A percentile compares a stretch with the other conserved stretches of the same genome.
phyloP scores from a whole-genome alignment of 2,329 filamentous ascomycete species.

The Colletotrichum sansevieriae region DNA sequence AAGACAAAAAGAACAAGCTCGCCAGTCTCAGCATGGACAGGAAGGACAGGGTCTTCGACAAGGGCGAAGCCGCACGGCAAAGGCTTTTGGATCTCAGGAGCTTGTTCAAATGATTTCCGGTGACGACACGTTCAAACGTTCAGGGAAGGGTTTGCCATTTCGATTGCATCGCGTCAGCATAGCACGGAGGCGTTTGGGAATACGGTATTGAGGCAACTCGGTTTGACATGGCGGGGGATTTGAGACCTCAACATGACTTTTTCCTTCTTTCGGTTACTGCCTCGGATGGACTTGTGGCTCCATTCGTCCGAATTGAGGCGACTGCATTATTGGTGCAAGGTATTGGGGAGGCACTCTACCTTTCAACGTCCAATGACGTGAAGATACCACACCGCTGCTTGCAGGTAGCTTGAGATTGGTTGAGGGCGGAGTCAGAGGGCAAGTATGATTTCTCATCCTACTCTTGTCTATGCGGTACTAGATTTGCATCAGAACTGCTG shows the following conservation, averaged over 20 bases:
- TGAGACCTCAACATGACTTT: constrained; percentile 8
- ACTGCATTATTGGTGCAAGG: constrained; percentile 28
- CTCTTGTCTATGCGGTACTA: constrained; percentile 16
- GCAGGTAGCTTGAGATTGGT: constrained; percentile 34
- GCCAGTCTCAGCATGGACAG: constrained; percentile 88
- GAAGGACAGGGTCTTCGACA: constrained; percentile 65
- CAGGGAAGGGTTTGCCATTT: background rate
- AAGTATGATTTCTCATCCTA: constrained; percentile 7
- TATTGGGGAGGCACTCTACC: constrained; percentile 28
- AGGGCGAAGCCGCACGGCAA: constrained; percentile 69
- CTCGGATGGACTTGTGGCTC: background rate
- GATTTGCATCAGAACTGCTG: constrained; percentile 36
- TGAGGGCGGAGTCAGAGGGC: constrained; percentile 19
- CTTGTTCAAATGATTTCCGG: constrained; percentile 63
- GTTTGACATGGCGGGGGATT: background rate
- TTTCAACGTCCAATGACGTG: constrained; percentile 29
- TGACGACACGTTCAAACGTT: background rate
- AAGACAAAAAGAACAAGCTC: constrained; percentile 92
- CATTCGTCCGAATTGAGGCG: constrained; percentile 5
- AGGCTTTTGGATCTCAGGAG: constrained; percentile 70
- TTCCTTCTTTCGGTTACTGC: constrained; percentile 3
- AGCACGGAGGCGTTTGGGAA: constrained; percentile 31
- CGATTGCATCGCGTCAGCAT: constrained; percentile 13
- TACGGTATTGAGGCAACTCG: constrained; percentile 9
- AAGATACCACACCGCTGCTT: constrained; percentile 36